These are phyloP conservation scores for Rhodomyrtus tomentosa DNA, from an alignment of 345 rosid species.

Conservation along the genomic window DNA sequence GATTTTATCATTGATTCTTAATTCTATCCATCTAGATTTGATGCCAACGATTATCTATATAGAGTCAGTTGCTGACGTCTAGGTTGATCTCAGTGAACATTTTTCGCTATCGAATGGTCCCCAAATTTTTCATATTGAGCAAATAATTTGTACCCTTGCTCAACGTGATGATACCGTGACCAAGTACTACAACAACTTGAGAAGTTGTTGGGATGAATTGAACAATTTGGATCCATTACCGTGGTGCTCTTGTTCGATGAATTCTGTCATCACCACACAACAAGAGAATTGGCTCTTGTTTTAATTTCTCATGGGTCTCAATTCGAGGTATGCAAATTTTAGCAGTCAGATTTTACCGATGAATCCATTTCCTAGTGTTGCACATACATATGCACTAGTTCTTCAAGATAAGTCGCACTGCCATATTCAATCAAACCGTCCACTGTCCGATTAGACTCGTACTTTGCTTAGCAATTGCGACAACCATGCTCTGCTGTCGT, in stretches of 20 bases:
- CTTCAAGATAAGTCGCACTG: not conserved
- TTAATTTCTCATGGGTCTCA: not conserved
- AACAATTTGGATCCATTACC: not conserved
- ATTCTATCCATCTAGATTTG: not conserved
- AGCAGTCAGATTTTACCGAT: not conserved
- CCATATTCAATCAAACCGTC: accelerated
- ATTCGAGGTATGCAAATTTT: not conserved
- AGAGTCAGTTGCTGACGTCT: accelerated
- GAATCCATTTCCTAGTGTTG: not conserved
- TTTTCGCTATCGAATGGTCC: not conserved
- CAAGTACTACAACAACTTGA: too few species aligned
- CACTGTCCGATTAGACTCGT: not conserved
- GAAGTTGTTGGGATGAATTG: not conserved
- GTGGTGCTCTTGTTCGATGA: not conserved
- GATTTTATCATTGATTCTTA: not conserved
- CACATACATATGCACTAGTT: not conserved
- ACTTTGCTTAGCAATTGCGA: not conserved
- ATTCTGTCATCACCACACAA: not conserved
- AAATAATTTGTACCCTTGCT: not conserved
- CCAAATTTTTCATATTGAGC: not conserved
- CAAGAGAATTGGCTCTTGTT: not conserved
- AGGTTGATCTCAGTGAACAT: accelerated
- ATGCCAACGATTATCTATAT: not conserved
- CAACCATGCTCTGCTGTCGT: not conserved
- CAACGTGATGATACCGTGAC: not conserved